Conservation (phyloP, 768 basidiomycete species). For the Clathrus columnatus region DNA sequence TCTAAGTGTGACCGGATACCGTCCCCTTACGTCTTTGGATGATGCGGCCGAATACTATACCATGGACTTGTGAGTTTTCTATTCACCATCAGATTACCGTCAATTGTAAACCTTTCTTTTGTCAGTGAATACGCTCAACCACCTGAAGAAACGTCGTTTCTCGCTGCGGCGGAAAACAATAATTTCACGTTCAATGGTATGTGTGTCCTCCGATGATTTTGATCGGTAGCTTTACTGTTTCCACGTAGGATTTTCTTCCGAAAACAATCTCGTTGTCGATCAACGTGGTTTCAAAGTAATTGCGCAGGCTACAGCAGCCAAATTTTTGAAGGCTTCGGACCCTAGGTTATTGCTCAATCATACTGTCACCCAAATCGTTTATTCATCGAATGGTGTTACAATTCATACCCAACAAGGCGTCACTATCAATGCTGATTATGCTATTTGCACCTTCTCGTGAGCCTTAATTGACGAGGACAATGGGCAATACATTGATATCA, state of each 20-base stretch:
- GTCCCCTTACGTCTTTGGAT: constrained; percentile 6
- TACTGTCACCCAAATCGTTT: constrained; percentile 3
- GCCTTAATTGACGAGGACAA: not conserved
- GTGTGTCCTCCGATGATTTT: not conserved
- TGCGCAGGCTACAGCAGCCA: constrained; percentile 3
- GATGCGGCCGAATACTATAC: constrained; percentile 10
- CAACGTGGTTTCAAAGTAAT: constrained; percentile 12
- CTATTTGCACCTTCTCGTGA: constrained; percentile 9
- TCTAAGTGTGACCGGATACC: constrained; percentile 1
- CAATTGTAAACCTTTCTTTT: not conserved
- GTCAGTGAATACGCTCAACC: constrained; percentile 8
- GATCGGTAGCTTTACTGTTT: not conserved
- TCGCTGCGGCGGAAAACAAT: constrained; percentile 10
- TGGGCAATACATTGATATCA: not conserved
- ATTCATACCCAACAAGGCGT: constrained; percentile 2
- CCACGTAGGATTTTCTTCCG: constrained; percentile 8
- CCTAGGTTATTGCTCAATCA: constrained; percentile 4
- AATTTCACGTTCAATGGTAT: constrained; percentile 10
- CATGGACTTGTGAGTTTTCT: constrained; percentile 6
- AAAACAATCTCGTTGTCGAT: constrained; percentile 11
- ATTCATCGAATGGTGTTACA: constrained; percentile 5
- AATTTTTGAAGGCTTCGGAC: constrained; percentile 4
- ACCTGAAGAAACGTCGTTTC: constrained; percentile 9
- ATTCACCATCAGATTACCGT: not conserved
- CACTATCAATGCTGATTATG: constrained; percentile 7